phyloP scores from a whole-genome alignment of 257 asterid genomes.

The Craterostigma plantagineum region DNA sequence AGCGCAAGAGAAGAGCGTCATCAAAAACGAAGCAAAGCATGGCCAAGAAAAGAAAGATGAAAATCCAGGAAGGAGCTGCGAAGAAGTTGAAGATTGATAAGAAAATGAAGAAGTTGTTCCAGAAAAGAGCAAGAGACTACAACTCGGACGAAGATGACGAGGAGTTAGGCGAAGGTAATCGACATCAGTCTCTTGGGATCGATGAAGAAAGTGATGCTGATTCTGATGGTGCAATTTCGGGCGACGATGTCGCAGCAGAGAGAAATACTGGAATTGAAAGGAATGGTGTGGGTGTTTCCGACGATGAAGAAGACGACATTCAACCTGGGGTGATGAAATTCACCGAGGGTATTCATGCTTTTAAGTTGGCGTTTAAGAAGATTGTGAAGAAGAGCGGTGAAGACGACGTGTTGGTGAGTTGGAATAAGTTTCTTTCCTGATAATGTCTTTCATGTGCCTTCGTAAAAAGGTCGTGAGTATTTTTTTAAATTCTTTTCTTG shows the following conservation, averaged over 20 bases:
- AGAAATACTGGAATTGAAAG: slow-evolving; percentile 10
- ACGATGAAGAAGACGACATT: slow-evolving; percentile 52
- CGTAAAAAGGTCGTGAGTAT: no score
- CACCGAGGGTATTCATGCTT: slow-evolving; percentile 54
- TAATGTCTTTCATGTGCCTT: background rate
- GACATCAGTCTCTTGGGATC: slow-evolving; percentile 8
- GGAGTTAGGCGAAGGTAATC: slow-evolving; percentile 29
- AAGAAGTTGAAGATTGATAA: slow-evolving; percentile 27
- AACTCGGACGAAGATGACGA: slow-evolving; percentile 58
- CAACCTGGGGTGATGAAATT: slow-evolving; percentile 63
- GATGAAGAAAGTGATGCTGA: slow-evolving; percentile 10
- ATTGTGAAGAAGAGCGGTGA: slow-evolving; percentile 34
- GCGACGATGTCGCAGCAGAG: slow-evolving; percentile 18
- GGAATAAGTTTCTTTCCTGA: background rate
- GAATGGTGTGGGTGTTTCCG: slow-evolving; percentile 29
- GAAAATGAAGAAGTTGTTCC: slow-evolving; percentile 35
- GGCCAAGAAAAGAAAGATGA: slow-evolving; percentile 28
- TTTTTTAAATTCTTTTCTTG: background rate
- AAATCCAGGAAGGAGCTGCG: slow-evolving; percentile 18
- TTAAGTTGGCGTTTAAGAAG: slow-evolving; percentile 67
- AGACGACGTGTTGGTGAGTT: slow-evolving; percentile 53
- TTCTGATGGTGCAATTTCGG: slow-evolving; percentile 19
- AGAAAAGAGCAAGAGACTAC: slow-evolving; percentile 61
- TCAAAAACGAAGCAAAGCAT: slow-evolving; percentile 21
- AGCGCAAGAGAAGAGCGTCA: no score